These are phyloP conservation scores for Yamadazyma jaroonii DNA, from an alignment of 1,139 yeast genomes.

Conservation along the genomic window DNA sequence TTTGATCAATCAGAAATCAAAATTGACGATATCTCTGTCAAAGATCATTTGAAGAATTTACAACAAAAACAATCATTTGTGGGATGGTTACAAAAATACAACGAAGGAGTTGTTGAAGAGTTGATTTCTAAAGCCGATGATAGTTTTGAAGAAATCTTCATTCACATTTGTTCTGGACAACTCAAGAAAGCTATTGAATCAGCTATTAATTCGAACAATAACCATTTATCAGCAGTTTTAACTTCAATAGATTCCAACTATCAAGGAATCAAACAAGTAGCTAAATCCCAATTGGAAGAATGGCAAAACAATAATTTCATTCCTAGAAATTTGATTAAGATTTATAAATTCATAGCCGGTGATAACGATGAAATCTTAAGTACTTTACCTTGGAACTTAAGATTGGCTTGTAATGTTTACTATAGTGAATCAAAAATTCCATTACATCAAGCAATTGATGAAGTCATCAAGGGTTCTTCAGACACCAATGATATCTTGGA, in stretches of 20 bases:
- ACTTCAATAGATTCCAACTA: constrained; percentile 72
- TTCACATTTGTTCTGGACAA: constrained; percentile 54
- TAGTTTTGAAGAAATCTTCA: constrained; percentile 50
- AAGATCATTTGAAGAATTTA: constrained; percentile 6
- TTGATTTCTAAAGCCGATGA: constrained; percentile 16
- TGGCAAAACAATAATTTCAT: constrained; percentile 58
- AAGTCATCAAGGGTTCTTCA: constrained; percentile 10
- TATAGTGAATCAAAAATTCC: constrained; percentile 53
- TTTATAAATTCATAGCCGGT: constrained; percentile 69
- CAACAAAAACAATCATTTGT: constrained; percentile 46
- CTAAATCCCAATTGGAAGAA: constrained; percentile 57
- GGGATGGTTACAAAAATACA: constrained; percentile 31
- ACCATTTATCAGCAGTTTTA: constrained; percentile 69
- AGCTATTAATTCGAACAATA: constrained; percentile 58
- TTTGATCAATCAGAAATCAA: constrained; percentile 14
- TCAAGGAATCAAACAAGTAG: constrained; percentile 50
- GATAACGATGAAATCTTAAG: constrained; percentile 33
- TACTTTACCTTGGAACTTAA: constrained; percentile 65
- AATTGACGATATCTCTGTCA: constrained; percentile 3
- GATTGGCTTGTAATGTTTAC: constrained; percentile 55
- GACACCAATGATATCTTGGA: constrained; percentile 16
- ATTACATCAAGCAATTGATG: constrained; percentile 36
- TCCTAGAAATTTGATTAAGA: constrained; percentile 52
- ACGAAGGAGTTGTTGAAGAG: constrained; percentile 16
- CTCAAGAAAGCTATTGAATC: constrained; percentile 57